These are phyloP conservation scores for Ascochyta viciae-villosae DNA, from an alignment of 2,329 filamentous ascomycete species.

Conservation along the genomic window DNA sequence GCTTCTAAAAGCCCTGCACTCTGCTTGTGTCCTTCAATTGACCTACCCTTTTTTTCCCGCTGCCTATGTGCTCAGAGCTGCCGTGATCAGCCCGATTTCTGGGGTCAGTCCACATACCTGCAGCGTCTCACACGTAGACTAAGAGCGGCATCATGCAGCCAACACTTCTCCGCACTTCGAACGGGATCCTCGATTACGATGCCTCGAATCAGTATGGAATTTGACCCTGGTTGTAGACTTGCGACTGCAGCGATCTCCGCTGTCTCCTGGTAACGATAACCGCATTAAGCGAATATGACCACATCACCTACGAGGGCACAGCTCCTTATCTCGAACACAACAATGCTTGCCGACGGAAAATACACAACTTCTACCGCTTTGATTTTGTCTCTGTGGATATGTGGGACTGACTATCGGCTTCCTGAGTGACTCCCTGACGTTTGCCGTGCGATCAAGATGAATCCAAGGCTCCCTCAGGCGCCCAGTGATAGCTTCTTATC, in stretches of 20 bases:
- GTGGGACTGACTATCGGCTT: too few relatives aligned
- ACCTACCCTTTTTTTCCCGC: too few relatives aligned
- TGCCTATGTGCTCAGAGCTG: too few relatives aligned
- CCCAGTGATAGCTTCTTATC: conserved; percentile 6
- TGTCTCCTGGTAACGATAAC: conserved; percentile 7
- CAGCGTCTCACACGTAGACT: not conserved
- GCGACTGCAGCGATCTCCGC: not conserved
- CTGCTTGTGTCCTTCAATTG: not conserved
- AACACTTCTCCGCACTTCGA: conserved; percentile 4
- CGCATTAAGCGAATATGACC: conserved; percentile 3
- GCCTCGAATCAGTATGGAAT: conserved; percentile 1
- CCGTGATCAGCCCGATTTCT: not conserved
- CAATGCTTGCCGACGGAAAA: conserved; percentile 3
- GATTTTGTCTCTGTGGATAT: too few relatives aligned
- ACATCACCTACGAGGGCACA: not conserved
- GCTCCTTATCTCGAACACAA: conserved; percentile 1
- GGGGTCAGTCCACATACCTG: not conserved
- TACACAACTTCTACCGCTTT: too few relatives aligned
- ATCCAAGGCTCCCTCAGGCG: not conserved
- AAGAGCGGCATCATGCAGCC: conserved; percentile 7
- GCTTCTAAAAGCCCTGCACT: not conserved
- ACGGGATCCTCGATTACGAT: not conserved
- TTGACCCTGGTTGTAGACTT: not conserved
- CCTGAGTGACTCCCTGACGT: not conserved
- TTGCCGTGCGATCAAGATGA: not conserved